These are phyloP conservation scores for Helicostylum pulchrum DNA, from an alignment of 192 early-diverging fungal genomes.

Conservation along the genomic window DNA sequence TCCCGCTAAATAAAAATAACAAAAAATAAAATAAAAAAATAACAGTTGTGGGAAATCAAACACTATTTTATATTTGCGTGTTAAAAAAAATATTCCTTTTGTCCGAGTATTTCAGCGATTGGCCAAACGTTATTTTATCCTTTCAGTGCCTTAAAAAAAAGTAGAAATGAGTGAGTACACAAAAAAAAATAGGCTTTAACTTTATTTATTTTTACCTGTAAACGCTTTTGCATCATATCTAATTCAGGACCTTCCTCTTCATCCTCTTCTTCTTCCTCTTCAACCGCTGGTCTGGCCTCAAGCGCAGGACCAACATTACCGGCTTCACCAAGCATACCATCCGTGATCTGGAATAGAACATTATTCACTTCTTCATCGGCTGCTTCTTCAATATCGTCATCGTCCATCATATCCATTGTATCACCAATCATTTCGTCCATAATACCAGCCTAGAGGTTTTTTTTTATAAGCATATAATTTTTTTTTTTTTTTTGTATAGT, in stretches of 20 bases:
- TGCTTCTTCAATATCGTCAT: slow-evolving; percentile 90
- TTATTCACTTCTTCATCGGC: slow-evolving; percentile 92
- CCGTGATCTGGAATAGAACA: slow-evolving; percentile 84
- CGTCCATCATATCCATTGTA: slow-evolving; percentile 81
- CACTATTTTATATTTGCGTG: background rate
- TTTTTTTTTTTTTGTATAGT: background rate
- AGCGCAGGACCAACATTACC: slow-evolving; percentile 56
- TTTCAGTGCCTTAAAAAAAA: slow-evolving; percentile 34
- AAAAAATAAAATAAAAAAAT: slow-evolving; percentile 4
- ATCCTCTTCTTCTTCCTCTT: slow-evolving; percentile 44
- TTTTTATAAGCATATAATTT: background rate
- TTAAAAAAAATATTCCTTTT: slow-evolving; percentile 8
- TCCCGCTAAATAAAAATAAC: too few relatives aligned
- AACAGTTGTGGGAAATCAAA: background rate
- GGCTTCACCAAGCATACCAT: slow-evolving; percentile 67
- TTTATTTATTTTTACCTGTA: slow-evolving; percentile 60
- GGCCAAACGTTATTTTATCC: slow-evolving; percentile 18
- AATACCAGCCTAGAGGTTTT: slow-evolving; percentile 79
- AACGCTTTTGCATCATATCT: slow-evolving; percentile 82
- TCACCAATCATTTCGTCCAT: slow-evolving; percentile 96
- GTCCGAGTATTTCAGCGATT: slow-evolving; percentile 20
- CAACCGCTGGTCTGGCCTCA: slow-evolving; percentile 34
- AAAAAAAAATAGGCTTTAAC: background rate
- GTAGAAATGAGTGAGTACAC: background rate
- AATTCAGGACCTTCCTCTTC: slow-evolving; percentile 72